Percentiles rank a stretch among this genome's conserved stretches.
phyloP scores from a whole-genome alignment of 441 rosid species.

The Corymbia citriodora region DNA sequence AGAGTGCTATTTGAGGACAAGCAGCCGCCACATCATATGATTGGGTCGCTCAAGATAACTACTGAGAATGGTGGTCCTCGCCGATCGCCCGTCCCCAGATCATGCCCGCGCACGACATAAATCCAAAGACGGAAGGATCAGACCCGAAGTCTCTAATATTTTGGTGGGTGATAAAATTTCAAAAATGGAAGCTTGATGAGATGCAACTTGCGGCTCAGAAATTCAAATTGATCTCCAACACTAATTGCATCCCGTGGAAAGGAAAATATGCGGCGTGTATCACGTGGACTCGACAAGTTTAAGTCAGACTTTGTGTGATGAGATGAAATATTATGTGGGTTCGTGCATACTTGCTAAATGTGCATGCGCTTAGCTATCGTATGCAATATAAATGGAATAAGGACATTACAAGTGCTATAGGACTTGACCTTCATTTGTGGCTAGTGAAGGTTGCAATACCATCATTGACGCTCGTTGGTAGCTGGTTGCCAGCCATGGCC shows the following conservation, averaged over 20 bases:
- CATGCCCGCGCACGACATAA: background rate
- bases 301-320: background rate
- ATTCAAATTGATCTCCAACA: background rate
- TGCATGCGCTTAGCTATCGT: rapidly evolving
- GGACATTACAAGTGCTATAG: background rate
- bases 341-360: rapidly evolving
- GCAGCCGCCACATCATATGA: background rate
- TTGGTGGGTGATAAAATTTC: background rate
- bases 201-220: background rate
- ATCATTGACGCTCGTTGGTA: background rate
- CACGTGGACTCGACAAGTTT: background rate
- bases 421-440: background rate
- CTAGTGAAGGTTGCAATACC: too few relatives aligned
- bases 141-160: background rate
- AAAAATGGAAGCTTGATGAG: background rate
- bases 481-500: too few relatives aligned
- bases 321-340: background rate
- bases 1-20: background rate
- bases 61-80: background rate
- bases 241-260: background rate
- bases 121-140: background rate
- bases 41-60: background rate
- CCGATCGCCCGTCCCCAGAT: background rate
- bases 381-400: background rate
- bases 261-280: background rate